Base-by-base conservation (phyloP, 495 filamentous ascomycete genomes). In the Neurospora sublineolata region DNA sequence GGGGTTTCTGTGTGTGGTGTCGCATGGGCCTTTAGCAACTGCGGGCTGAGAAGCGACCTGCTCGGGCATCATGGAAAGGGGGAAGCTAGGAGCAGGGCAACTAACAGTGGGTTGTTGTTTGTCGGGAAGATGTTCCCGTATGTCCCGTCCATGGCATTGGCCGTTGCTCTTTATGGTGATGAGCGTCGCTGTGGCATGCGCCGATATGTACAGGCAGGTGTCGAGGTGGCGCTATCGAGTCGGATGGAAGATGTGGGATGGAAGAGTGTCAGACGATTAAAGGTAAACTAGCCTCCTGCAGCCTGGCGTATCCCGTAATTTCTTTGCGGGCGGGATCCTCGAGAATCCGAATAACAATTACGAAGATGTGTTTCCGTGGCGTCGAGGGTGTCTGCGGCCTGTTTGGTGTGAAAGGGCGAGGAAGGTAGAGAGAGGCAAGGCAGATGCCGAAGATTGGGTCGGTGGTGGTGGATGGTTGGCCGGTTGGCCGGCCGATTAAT, bases 91-190 rank as follows among this genome's bases (percentile, higher is more conserved):
- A n/a, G 71, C 38, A 41, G 64, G 67, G 40, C 39, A 46, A 70
- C 68, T 40, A 33, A 27, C 33, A 70, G 42, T 67, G 40, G 42
- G n/a, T n/a, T 42, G 44, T 68, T 75, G 72, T 41, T 70, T 8
- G 76, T 44, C 27, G 76, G 77, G 44, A 75, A 76, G n/a, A 78
- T 72, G 42, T 79, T 80, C 69, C 79, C 79, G 68, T 80, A 80
- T 52, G 79, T 69, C 9, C 79, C 79, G 44, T 79, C 79, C 78
- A 80, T 80, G 14, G 71, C 72, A 71, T 70, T 46, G 36, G 44
- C 38, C 7, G 46, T 20, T 52, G 67, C 9, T 74, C 30, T 64
- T 64, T 64, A 64, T 64, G 27, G 6, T 12, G 52, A 64, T 33
- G 52, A 64, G 23, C 52, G 27, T 64, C 52, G 52, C 27, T 64